phyloP scores from a whole-genome alignment of 2,329 filamentous ascomycete genomes.

The Fusarium sp. region DNA sequence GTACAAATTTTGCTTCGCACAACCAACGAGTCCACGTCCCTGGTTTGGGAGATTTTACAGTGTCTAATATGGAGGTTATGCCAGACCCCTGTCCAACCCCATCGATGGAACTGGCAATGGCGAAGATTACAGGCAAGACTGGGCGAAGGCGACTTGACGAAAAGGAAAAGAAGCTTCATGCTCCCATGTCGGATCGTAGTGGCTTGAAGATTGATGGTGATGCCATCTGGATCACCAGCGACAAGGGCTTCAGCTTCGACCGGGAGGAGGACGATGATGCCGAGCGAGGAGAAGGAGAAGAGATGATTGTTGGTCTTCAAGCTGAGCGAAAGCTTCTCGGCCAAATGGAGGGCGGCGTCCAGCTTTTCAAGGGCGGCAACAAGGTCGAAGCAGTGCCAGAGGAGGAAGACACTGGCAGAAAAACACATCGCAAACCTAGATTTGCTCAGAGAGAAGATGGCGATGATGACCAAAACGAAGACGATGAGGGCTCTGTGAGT shows the following conservation, averaged over 20 bases:
- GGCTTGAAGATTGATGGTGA: slow-evolving; percentile 97
- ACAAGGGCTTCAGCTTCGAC: slow-evolving; percentile 80
- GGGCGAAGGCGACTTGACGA: slow-evolving; percentile 86
- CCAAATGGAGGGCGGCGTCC: slow-evolving; percentile 82
- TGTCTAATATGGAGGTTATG: slow-evolving; percentile 84
- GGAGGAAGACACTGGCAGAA: slow-evolving; percentile 68
- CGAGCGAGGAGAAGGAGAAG: slow-evolving; percentile 92
- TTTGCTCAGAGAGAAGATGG: slow-evolving; percentile 69
- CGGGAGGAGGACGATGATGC: slow-evolving; percentile 70
- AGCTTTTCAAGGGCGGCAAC: slow-evolving; percentile 84
- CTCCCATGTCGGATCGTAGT: slow-evolving; percentile 97
- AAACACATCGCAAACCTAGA: slow-evolving; percentile 66
- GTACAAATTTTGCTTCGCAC: slow-evolving; percentile 90
- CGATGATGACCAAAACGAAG: slow-evolving; percentile 62
- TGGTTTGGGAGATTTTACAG: slow-evolving; percentile 87
- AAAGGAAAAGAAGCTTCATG: slow-evolving; percentile 96
- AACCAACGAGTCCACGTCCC: slow-evolving; percentile 92
- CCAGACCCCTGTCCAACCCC: slow-evolving; percentile 97
- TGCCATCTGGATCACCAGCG: slow-evolving; percentile 85
- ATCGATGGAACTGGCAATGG: slow-evolving; percentile 85
- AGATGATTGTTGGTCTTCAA: slow-evolving; percentile 91
- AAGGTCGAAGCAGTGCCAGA: slow-evolving; percentile 68
- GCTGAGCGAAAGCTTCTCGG: slow-evolving; percentile 84
- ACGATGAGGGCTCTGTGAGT: slow-evolving; percentile 65
- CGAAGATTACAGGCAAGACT: slow-evolving; percentile 85